Evolutionary conservation across 768 basidiomycete genomes (phyloP), one percentile per base, ranked within the genome.

Genomic region (Chiua virens): DNA sequence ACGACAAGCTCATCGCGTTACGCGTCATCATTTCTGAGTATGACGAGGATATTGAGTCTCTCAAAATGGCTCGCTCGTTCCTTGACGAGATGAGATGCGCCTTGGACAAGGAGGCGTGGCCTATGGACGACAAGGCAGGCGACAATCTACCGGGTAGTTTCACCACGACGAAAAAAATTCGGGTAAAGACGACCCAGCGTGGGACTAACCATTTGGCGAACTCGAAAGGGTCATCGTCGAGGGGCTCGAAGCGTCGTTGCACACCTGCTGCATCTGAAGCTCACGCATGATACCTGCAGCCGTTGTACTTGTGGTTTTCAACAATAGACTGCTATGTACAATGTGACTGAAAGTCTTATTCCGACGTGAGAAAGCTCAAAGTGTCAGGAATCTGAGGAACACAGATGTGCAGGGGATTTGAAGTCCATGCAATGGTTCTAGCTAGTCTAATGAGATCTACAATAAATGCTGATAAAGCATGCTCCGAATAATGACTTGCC

Each of bases 401-500:
- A n/a, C n/a, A n/a, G n/a, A n/a, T n/a, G 54, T 67, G 66, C 44
- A 50, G 54, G 52, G 55, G 36, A 62, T 65, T 58, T 51, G 57
- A 65, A 52, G 63, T 69, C 64, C 61, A 56, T 69, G 65, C 49
- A 49, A 51, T 67, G 54, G 57, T 50, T 68, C 59, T 70, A 66
- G 41, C 47, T 44, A 54, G 42, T 67, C 58, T 62, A 58, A 58
- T 49, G 54, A 58, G 51, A 57, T 66, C 61, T 66, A 69, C 48
- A 49, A 63, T n/a, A n/a, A n/a, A n/a, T 62, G 62, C 60, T 49
- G 45, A 58, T 57, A 50, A 54, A 39, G 55, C 46, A 47, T 49
- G 45, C 45, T 44, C 41, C 20, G 55, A 52, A 48, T 55, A 56
- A 53, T 42, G 25, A 53, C 36, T 34, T 23, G 47, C 50, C 45